Evolutionary conservation across 768 basidiomycete species (phyloP), one percentile per base, ranked within the genome.

Genomic region (Boletus rex-veris): DNA sequence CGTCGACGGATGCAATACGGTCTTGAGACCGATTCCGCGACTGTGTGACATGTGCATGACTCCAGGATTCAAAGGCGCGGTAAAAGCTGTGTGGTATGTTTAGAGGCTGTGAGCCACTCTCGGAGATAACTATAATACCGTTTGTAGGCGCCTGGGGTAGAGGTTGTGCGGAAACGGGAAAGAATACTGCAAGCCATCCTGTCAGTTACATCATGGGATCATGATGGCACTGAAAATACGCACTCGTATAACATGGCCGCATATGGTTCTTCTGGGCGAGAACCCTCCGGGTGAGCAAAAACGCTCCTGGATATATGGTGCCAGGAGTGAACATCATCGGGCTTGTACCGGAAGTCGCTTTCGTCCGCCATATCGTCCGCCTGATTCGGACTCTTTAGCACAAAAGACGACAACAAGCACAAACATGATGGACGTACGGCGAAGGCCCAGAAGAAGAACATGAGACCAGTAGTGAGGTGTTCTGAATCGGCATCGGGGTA

Each of bases 221-320:
- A 46, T 5, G 36, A 49, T 18, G 50, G 26, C 7, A 5, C 14
- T 14, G 33, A 44, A 46, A 43, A 56, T 24, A 66, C 73, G 10
- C 52, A 74, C 73, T 73, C 72, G 52, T 74, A 65, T 16, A 74
- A 47, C 73, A 74, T 74, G 28, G 73, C 72, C 24, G 73, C 73
- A 35, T 74, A 74, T 11, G 71, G 63, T 48, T 70, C 69, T 14
- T 67, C 52, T 1, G 73, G 73, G 21, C 66, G 64, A 8, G 67
- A 57, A 5, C 58, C 57, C 0, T 65, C 62, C 11, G 71, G 68
- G 39, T 72, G 16, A 2, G 49, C 54, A 16, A 73, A 48, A 6
- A 74, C 65, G 21, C 50, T 52, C 39, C 60, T 56, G n/a, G 73
- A 73, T 28, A 73, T 52, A 26, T 65, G 56, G 10, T 74, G 73